Conservation (phyloP, 208 protist genomes). For the Crithidia sp. region DNA sequence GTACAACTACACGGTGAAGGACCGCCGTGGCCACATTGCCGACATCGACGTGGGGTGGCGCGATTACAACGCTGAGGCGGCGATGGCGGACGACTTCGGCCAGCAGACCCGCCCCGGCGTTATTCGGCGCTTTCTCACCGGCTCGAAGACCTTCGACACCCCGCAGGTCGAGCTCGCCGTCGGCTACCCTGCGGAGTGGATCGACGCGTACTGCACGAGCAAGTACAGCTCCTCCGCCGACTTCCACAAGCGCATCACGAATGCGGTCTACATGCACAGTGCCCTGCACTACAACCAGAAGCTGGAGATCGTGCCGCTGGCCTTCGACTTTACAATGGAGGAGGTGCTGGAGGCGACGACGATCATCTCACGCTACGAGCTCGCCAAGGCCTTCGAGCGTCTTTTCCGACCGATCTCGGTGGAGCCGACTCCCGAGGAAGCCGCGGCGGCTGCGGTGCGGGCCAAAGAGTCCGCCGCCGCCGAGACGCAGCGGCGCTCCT, state of each 20-base stretch:
- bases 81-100: constrained; percentile 45
- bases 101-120: constrained; percentile 30
- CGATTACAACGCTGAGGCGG: constrained; percentile 64
- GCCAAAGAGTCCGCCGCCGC: background rate
- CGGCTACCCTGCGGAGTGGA: constrained; percentile 88
- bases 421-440: constrained; percentile 19
- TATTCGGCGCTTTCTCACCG: constrained; percentile 31
- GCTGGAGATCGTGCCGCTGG: constrained; percentile 82
- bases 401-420: constrained; percentile 32
- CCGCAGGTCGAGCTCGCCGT: constrained; percentile 81
- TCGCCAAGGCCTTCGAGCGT: constrained; percentile 69
- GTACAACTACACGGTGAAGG: constrained; percentile 61
- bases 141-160: constrained; percentile 27
- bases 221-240: constrained; percentile 61
- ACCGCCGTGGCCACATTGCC: constrained; percentile 45
- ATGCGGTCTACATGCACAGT: constrained; percentile 67
- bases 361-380: constrained; percentile 77
- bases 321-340: constrained; percentile 79
- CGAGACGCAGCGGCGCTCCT: background rate
- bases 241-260: constrained; percentile 72
- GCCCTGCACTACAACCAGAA: constrained; percentile 68
- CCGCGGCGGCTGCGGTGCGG: constrained; percentile 1
- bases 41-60: constrained; percentile 79
- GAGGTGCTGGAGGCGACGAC: constrained; percentile 65
- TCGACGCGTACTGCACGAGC: constrained; percentile 60